Evolutionary conservation across 139 green algal genomes (phyloP).

Genomic region (Chlamydomonas incerta): DNA sequence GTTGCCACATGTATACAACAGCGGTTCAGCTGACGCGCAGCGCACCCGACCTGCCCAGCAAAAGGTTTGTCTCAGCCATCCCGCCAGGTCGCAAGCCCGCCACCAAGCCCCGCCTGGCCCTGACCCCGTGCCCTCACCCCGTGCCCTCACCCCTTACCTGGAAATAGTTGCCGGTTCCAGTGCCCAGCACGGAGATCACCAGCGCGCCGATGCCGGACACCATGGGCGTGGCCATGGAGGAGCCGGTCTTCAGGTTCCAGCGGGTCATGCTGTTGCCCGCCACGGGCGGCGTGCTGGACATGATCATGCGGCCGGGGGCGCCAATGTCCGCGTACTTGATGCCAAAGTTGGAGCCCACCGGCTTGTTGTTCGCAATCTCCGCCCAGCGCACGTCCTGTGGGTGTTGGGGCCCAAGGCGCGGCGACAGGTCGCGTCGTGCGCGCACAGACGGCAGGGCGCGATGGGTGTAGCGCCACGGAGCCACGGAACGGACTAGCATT

Average conservation of each 20-base stretch:
- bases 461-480: too few relatives aligned
- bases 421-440: too few relatives aligned
- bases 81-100: background rate
- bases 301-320: background rate
- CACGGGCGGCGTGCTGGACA: background rate
- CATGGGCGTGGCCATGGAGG: slow-evolving; percentile 49
- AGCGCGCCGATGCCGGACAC: slow-evolving; percentile 31
- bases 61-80: too few relatives aligned
- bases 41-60: too few relatives aligned
- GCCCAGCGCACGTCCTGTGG: background rate
- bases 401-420: background rate
- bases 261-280: background rate
- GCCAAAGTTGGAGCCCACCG: slow-evolving; percentile 17
- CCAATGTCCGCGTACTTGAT: slow-evolving; percentile 2
- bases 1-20: too few relatives aligned
- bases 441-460: too few relatives aligned
- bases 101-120: too few relatives aligned
- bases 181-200: slow-evolving; percentile 37
- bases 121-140: background rate
- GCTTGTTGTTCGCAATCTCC: background rate
- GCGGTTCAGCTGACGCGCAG: too few relatives aligned
- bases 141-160: background rate
- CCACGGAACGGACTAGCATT: too few relatives aligned
- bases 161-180: slow-evolving; percentile 22
- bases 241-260: slow-evolving; percentile 24